Evolutionary conservation across 75 land plant species (phyloP), one percentile per base, ranked within the genome.

Genomic region (Cryptomeria japonica): DNA sequence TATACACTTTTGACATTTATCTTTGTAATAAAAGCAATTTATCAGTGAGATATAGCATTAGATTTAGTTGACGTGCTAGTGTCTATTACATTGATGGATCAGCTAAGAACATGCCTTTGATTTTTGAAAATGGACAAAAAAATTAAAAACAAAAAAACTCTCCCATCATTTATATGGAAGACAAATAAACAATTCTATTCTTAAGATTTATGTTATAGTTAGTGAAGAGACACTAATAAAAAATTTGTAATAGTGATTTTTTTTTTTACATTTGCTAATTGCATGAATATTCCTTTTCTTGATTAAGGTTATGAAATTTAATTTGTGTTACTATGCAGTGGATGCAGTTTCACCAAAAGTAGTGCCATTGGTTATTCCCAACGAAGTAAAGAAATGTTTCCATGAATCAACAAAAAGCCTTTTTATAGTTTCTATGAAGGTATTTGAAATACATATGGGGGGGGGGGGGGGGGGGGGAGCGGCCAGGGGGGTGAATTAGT

Each of bases 341-440:
- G 91, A 86, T 32, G 87, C 88, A 58, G 89, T 86, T 53, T 82
- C 93, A 41, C 95, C 94, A 10, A 88, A 91, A 80, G 95, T 87
- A 34, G 94, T 94, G 38, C 93, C 94, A 18, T 89, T 91, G 7
- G 87, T 93, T 53, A 90, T 91, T 55, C 39, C 84, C 13, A 89
- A 90, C 37, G 91, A 91, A 42, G 93, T 93, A 68, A 93, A 91
- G 87, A 88, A 51, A 38, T 85, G 93, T 18, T 93, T 89, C 37
- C 73, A 79, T 68, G 93, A 92, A 80, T 91, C 95, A 49, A 75
- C 88, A 61, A 83, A 87, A 86, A 87, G 92, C 68, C 86, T 94
- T 72, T 92, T 93, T 47, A 94, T 90, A 76, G 90, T 91, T 19
- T 84, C 95, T 39, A 91, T 93, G 56, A 93, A 94, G 95, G 94